These are phyloP conservation scores for Backusella macrospora DNA, from an alignment of 192 early-diverging fungal species.

Conservation along the genomic window DNA sequence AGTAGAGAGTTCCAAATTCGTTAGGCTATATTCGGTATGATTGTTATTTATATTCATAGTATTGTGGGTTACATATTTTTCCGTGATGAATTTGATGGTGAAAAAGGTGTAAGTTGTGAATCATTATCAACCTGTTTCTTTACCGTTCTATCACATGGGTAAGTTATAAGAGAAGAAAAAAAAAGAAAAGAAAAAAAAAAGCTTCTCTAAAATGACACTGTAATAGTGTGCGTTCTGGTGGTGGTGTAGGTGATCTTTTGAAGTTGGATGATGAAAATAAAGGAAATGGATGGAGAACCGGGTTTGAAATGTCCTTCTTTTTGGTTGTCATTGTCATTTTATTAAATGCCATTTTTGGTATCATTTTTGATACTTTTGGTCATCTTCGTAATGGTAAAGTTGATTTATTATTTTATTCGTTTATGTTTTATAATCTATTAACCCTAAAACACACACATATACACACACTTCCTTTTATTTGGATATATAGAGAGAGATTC, in stretches of 20 bases:
- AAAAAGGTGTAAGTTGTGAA: constrained; percentile 30
- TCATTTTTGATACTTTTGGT: constrained; percentile 37
- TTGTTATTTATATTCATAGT: constrained; percentile 34
- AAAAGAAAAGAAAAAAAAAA: background rate
- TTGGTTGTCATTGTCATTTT: constrained; percentile 29
- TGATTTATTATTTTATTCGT: background rate
- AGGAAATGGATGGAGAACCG: constrained; percentile 26
- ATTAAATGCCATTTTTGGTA: constrained; percentile 35
- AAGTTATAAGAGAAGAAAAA: constrained; percentile 14
- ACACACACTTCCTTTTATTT: background rate
- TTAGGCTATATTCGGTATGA: constrained; percentile 27
- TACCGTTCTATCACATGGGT: constrained; percentile 31
- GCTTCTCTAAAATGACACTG: too few relatives aligned
- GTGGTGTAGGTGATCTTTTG: constrained; percentile 31
- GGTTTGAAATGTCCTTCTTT: constrained; percentile 36
- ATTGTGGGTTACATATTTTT: constrained; percentile 30
- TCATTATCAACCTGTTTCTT: constrained; percentile 29
- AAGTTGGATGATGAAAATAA: constrained; percentile 9
- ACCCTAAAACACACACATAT: too few relatives aligned
- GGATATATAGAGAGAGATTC: constrained; percentile 18
- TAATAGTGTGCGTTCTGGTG: constrained; percentile 18
- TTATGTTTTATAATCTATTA: background rate
- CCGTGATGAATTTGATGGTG: constrained; percentile 23
- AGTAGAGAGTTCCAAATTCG: background rate
- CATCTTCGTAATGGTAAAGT: constrained; percentile 36